Evolutionary conservation across 2,329 filamentous ascomycete species (phyloP).

Genomic region (Fusarium siculi): DNA sequence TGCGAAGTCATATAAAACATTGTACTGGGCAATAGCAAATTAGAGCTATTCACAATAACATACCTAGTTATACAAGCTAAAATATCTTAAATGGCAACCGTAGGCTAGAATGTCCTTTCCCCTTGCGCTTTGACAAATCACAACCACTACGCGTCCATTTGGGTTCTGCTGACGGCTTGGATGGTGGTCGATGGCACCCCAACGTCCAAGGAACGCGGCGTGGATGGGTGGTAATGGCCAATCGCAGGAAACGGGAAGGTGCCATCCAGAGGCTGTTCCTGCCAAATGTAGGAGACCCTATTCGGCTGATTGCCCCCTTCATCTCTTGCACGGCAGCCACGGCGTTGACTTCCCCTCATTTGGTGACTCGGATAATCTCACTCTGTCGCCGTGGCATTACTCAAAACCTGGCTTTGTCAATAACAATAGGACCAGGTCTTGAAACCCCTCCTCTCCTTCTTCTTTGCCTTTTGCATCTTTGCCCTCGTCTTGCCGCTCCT

Average conservation of each 20-base stretch:
- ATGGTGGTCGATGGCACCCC: conserved; percentile 17
- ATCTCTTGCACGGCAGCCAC: conserved; percentile 32
- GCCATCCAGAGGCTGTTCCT: conserved; percentile 34
- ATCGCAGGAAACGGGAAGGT: conserved; percentile 34
- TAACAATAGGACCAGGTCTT: not conserved
- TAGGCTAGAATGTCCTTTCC: conserved; percentile 13
- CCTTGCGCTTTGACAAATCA: conserved; percentile 38
- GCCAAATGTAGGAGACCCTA: conserved; percentile 36
- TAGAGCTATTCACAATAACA: not conserved
- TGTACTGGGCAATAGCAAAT: not conserved
- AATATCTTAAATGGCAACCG: not conserved
- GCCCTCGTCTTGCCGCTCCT: not conserved
- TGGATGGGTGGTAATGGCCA: conserved; percentile 29
- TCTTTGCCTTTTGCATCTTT: not conserved
- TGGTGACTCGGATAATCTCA: conserved; percentile 37
- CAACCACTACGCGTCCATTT: conserved; percentile 21
- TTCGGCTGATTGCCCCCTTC: conserved; percentile 37
- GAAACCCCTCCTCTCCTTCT: not conserved
- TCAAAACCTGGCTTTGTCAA: conserved; percentile 29
- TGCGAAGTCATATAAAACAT: not conserved
- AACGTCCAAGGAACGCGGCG: conserved; percentile 21
- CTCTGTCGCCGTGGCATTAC: conserved; percentile 24
- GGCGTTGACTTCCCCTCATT: conserved; percentile 38
- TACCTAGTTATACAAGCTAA: not conserved
- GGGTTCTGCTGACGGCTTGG: conserved; percentile 31